Evolutionary conservation across 495 filamentous ascomycete species (phyloP).

Genomic region (Annulohypoxylon nitens): DNA sequence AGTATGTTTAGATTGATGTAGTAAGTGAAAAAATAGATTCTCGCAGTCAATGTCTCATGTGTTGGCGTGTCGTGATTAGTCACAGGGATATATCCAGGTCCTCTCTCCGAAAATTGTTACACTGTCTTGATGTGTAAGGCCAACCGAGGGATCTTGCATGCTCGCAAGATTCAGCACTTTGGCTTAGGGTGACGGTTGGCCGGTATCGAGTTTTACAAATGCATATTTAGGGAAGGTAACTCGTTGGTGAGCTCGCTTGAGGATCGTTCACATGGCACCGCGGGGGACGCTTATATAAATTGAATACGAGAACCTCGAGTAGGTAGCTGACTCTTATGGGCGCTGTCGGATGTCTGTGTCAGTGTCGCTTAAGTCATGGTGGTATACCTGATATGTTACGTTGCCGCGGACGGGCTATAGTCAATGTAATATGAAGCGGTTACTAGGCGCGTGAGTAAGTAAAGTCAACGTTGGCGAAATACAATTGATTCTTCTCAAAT

Average conservation of each 20-base stretch:
- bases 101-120: neutral
- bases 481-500: neutral
- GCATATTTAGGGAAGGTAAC: neutral
- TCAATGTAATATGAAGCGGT: constrained; percentile 13
- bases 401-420: constrained; percentile 17
- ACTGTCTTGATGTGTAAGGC: neutral
- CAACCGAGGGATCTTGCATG: constrained; percentile 3
- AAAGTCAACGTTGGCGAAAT: neutral
- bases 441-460: neutral
- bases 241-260: neutral
- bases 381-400: constrained; percentile 23
- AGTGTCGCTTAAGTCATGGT: constrained; percentile 2
- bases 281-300: neutral
- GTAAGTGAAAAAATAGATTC: neutral
- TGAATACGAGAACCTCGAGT: constrained; percentile 20
- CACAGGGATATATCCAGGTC: constrained; percentile 24
- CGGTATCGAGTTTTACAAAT: constrained; percentile 5
- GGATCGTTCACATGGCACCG: constrained; percentile 15
- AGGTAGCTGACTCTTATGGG: neutral
- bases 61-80: constrained; percentile 41
- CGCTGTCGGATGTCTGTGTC: neutral
- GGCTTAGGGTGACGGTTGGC: constrained; percentile 11
- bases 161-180: constrained; percentile 1
- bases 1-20: neutral
- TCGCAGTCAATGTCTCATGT: constrained; percentile 32